Evolutionary conservation across 257 asterid species (phyloP).

Genomic region (Solanum chmielewskii): DNA sequence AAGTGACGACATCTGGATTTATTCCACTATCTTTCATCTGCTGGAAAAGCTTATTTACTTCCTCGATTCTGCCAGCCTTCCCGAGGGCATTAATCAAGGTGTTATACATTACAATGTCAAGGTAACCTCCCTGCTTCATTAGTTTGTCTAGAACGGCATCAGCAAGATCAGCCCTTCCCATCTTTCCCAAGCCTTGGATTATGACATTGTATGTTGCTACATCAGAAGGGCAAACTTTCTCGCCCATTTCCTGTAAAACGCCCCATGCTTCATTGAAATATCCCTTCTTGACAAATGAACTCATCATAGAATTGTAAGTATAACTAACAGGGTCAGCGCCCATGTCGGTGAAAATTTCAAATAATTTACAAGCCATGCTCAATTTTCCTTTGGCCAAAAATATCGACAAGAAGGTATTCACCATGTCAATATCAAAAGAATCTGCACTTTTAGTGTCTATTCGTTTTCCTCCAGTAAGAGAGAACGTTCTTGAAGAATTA

Average conservation of each 20-base stretch:
- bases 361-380: slow-evolving; percentile 83
- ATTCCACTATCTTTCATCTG: slow-evolving; percentile 77
- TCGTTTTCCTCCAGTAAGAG: slow-evolving; percentile 49
- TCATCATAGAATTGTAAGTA: slow-evolving; percentile 87
- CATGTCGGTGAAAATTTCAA: slow-evolving; percentile 62
- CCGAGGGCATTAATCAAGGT: slow-evolving; percentile 86
- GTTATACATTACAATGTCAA: slow-evolving; percentile 88
- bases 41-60: slow-evolving; percentile 44
- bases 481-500: slow-evolving; percentile 14
- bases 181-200: slow-evolving; percentile 79
- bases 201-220: slow-evolving; percentile 75
- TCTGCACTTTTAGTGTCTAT: slow-evolving; percentile 52
- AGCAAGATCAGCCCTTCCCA: slow-evolving; percentile 92
- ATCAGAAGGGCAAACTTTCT: slow-evolving; percentile 55
- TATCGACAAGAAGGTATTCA: slow-evolving; percentile 77
- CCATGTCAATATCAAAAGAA: slow-evolving; percentile 77
- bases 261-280: slow-evolving; percentile 89
- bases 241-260: slow-evolving; percentile 57
- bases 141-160: slow-evolving; percentile 63
- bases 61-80: slow-evolving; percentile 68
- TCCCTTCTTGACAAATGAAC: slow-evolving; percentile 84
- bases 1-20: slow-evolving; percentile 85
- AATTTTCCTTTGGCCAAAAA: slow-evolving; percentile 80
- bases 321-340: slow-evolving; percentile 64
- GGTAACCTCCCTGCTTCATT: slow-evolving; percentile 73